Evolutionary conservation across 139 green algal species (phyloP).

Genomic region (Eudorina sp.): DNA sequence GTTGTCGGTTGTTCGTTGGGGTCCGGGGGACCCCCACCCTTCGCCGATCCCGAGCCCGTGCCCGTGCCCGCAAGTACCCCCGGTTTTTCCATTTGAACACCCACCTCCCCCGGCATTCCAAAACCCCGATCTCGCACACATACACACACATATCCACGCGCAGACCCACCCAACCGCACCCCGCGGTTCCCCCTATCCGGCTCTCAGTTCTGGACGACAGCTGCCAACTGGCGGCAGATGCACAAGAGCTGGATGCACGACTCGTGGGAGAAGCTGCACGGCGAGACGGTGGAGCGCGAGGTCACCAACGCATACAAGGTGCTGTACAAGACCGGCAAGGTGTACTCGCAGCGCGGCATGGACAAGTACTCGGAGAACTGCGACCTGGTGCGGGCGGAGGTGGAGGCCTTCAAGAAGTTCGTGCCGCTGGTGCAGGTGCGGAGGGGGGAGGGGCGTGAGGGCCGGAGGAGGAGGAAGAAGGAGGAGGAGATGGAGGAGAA

Average conservation of each 20-base stretch:
- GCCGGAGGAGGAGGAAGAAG: too few species aligned
- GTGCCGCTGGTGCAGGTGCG: slow-evolving; percentile 80
- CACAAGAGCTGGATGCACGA: slow-evolving; percentile 77
- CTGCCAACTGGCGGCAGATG: slow-evolving; percentile 61
- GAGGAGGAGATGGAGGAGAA: too few species aligned
- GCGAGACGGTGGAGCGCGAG: slow-evolving; percentile 77
- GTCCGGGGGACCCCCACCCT: too few species aligned
- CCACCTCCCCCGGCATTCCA: too few species aligned
- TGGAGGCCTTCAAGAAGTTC: slow-evolving; percentile 82
- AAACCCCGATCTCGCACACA: too few species aligned
- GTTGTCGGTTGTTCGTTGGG: too few species aligned
- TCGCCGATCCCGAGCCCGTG: too few species aligned
- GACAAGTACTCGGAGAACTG: slow-evolving; percentile 74
- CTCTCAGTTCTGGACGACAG: slow-evolving; percentile 80
- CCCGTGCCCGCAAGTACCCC: too few species aligned
- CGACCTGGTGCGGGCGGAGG: slow-evolving; percentile 69
- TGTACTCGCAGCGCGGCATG: slow-evolving; percentile 65
- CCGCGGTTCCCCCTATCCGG: neutral
- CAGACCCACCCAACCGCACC: too few species aligned
- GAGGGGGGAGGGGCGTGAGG: neutral
- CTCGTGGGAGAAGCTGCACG: slow-evolving; percentile 70
- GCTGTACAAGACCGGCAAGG: slow-evolving; percentile 73
- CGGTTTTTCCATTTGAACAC: too few species aligned
- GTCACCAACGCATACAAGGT: slow-evolving; percentile 74
- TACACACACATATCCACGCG: too few species aligned